Evolutionary conservation across 441 rosid species (phyloP).

Genomic region (Gossypium aridum): DNA sequence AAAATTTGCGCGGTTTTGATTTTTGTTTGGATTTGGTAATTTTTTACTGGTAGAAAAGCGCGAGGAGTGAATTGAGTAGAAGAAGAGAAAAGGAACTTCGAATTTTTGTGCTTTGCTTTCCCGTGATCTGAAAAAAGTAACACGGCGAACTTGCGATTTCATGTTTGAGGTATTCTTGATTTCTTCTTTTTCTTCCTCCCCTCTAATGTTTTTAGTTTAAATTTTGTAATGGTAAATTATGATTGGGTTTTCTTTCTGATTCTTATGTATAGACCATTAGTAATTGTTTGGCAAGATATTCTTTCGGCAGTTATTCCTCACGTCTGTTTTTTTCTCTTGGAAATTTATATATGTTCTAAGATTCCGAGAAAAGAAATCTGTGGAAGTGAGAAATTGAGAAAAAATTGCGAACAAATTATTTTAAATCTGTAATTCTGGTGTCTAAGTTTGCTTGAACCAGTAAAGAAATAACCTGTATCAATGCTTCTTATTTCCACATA

Average conservation of each 20-base stretch:
- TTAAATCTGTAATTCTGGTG: neutral
- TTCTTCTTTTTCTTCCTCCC: neutral
- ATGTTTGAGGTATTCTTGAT: neutral
- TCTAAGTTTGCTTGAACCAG: neutral
- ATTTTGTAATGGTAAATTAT: neutral
- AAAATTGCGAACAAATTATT: neutral
- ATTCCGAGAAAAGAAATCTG: neutral
- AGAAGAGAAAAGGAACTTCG: neutral
- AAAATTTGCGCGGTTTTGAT: neutral
- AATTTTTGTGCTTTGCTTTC: neutral
- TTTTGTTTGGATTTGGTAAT: neutral
- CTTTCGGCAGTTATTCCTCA: neutral
- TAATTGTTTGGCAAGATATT: neutral
- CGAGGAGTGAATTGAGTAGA: neutral
- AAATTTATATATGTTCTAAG: neutral
- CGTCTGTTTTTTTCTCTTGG: neutral
- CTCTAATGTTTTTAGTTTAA: neutral
- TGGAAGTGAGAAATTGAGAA: neutral
- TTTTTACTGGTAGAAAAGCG: neutral
- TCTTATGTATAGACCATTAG: neutral
- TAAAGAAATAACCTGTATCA: neutral
- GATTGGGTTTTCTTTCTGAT: neutral
- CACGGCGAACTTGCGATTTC: neutral
- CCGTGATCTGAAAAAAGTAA: slow-evolving; percentile 13
- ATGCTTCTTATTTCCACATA: neutral